These are phyloP conservation scores for Tilletiopsis washingtonensis DNA, from an alignment of 1,284 basidiomycete genomes.

Conservation along the genomic window DNA sequence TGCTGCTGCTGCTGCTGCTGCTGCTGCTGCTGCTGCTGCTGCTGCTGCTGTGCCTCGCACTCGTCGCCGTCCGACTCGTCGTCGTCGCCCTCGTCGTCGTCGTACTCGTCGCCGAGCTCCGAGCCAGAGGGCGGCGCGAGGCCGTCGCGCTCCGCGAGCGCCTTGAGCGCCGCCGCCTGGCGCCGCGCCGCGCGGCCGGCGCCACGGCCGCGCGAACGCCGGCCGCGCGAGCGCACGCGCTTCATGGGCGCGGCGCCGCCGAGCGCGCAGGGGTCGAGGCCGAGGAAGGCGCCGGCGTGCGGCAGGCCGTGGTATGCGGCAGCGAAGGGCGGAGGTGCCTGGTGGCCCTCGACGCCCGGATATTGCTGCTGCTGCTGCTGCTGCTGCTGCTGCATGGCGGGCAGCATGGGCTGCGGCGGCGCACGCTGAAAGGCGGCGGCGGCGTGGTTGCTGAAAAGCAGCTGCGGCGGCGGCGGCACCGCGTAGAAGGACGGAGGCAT, in stretches of 20 bases:
- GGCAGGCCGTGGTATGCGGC: background rate
- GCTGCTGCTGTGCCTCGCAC: background rate
- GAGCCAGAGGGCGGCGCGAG: background rate
- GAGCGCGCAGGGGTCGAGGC: background rate
- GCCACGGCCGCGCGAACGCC: conserved; percentile 28
- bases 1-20: background rate
- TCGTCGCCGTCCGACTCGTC: background rate
- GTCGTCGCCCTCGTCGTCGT: background rate
- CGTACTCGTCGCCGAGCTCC: background rate
- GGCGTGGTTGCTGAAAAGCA: too few species aligned
- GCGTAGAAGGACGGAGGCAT: background rate
- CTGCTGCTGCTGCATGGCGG: background rate
- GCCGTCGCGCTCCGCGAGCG: conserved; percentile 5
- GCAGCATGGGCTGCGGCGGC: background rate
- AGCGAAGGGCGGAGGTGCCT: conserved; percentile 4
- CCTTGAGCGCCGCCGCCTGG: conserved; percentile 22
- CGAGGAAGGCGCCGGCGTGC: background rate
- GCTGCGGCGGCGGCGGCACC: background rate
- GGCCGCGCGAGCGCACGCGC: conserved; percentile 20
- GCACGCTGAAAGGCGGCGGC: background rate
- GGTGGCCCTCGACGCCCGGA: background rate
- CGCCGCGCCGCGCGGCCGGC: conserved; percentile 29
- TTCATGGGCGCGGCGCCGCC: conserved; percentile 1
- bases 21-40: background rate
- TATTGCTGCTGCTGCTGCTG: conserved; percentile 1